Evolutionary conservation across 1,284 basidiomycete species (phyloP).

Genomic region (Fomitopsis betulina): DNA sequence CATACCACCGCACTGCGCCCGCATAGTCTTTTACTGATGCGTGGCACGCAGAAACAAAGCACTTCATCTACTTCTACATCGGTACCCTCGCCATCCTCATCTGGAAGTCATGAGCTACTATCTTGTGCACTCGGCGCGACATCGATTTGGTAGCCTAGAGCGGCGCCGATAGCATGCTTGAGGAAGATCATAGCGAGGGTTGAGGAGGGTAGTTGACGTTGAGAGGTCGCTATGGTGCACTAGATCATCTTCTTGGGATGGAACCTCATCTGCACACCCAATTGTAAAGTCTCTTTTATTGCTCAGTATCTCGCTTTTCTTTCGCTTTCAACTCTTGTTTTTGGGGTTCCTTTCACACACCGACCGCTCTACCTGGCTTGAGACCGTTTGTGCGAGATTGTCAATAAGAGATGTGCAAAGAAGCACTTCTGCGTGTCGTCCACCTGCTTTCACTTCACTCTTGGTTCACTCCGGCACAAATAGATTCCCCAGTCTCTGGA

Average conservation of each 20-base stretch:
- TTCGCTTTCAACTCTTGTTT: background rate
- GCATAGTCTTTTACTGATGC: constrained; percentile 7
- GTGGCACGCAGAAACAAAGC: constrained; percentile 77
- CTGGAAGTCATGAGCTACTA: constrained; percentile 77
- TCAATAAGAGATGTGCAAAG: too few species aligned
- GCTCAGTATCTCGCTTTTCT: background rate
- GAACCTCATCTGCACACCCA: background rate
- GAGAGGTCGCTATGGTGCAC: background rate
- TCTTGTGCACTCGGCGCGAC: background rate
- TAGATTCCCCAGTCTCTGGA: too few species aligned
- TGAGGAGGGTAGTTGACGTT: background rate
- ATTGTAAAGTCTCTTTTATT: background rate
- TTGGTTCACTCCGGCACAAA: too few species aligned
- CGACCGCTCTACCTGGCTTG: too few species aligned
- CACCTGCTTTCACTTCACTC: too few species aligned
- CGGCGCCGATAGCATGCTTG: background rate
- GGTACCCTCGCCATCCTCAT: constrained; percentile 86
- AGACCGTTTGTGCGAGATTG: background rate
- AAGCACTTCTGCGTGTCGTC: too few species aligned
- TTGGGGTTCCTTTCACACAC: background rate
- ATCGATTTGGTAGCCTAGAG: background rate
- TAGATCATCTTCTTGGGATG: background rate
- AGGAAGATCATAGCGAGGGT: background rate
- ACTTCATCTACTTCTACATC: constrained; percentile 97
- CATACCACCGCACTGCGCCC: constrained; percentile 3